phyloP scores from a whole-genome alignment of 2,329 filamentous ascomycete species.

The Penicillium sp. region DNA sequence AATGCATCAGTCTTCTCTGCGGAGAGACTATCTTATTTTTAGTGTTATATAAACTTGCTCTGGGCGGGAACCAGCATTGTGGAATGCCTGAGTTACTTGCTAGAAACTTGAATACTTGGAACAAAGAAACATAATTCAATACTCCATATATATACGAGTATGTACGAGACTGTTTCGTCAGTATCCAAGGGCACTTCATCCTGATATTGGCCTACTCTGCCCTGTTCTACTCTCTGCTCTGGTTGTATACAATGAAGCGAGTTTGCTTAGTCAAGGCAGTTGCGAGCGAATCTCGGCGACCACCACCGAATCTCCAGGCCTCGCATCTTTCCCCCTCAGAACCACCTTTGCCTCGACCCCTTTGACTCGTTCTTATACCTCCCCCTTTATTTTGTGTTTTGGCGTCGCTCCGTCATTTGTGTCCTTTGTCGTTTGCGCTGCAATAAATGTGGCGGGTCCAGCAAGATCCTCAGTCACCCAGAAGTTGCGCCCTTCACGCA shows the following conservation, averaged over 20 bases:
- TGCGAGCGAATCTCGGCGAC: constrained; percentile 37
- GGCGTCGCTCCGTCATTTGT: not conserved
- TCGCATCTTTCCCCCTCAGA: constrained; percentile 6
- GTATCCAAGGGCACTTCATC: too few species aligned
- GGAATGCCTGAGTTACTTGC: too few species aligned
- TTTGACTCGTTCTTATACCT: not conserved
- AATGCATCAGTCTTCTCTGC: constrained; percentile 15
- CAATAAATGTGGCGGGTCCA: not conserved
- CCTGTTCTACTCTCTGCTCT: too few species aligned
- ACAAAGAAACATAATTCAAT: too few species aligned
- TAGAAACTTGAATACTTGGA: too few species aligned
- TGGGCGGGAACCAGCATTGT: too few species aligned
- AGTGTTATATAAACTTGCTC: too few species aligned
- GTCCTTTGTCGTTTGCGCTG: not conserved
- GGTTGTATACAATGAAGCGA: constrained; percentile 25
- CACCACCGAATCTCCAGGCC: constrained; percentile 33
- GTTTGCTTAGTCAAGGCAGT: constrained; percentile 31
- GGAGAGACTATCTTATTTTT: constrained; percentile 1
- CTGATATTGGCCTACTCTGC: too few species aligned
- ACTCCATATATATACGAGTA: too few species aligned
- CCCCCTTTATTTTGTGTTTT: not conserved
- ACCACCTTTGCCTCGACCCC: not conserved
- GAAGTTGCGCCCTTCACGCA: not conserved
- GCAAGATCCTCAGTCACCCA: not conserved
- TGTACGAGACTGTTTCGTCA: too few species aligned